Conservation (phyloP, 768 basidiomycete genomes). For the Gloeopeniophorella convolvens region DNA sequence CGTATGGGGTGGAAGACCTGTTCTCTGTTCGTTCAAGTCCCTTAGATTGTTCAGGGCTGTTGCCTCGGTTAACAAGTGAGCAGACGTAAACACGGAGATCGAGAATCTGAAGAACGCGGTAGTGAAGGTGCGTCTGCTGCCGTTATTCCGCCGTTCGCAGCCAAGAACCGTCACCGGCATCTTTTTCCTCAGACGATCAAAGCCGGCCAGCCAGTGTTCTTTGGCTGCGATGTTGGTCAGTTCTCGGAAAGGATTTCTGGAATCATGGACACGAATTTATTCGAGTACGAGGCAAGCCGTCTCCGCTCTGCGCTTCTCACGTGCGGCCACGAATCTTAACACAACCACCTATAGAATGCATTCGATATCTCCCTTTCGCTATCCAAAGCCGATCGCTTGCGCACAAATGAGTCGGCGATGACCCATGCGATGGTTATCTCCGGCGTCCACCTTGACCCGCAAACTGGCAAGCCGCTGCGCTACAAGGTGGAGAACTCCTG, state of each 20-base stretch:
- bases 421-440: slow-evolving; percentile 96
- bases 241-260: slow-evolving; percentile 63
- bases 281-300: slow-evolving; percentile 72
- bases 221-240: slow-evolving; percentile 94
- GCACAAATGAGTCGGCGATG: slow-evolving; percentile 82
- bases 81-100: slow-evolving; percentile 87
- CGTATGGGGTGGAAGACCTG: slow-evolving; percentile 78
- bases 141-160: neutral
- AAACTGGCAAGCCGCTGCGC: slow-evolving; percentile 65
- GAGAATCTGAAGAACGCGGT: slow-evolving; percentile 76
- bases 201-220: slow-evolving; percentile 86
- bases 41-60: neutral
- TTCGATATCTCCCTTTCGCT: slow-evolving; percentile 78
- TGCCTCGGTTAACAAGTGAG: neutral
- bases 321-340: neutral
- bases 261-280: slow-evolving; percentile 82
- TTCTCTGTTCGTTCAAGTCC: slow-evolving; percentile 57
- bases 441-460: slow-evolving; percentile 78
- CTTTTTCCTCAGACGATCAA: slow-evolving; percentile 42
- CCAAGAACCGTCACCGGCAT: neutral
- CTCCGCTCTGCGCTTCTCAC: neutral
- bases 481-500: slow-evolving; percentile 98
- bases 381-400: slow-evolving; percentile 79
- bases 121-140: slow-evolving; percentile 46
- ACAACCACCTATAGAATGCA: slow-evolving; percentile 44